Evolutionary conservation across 108 stramenopile species (phyloP).

Genomic region (Fistulifera pelliculosa): DNA sequence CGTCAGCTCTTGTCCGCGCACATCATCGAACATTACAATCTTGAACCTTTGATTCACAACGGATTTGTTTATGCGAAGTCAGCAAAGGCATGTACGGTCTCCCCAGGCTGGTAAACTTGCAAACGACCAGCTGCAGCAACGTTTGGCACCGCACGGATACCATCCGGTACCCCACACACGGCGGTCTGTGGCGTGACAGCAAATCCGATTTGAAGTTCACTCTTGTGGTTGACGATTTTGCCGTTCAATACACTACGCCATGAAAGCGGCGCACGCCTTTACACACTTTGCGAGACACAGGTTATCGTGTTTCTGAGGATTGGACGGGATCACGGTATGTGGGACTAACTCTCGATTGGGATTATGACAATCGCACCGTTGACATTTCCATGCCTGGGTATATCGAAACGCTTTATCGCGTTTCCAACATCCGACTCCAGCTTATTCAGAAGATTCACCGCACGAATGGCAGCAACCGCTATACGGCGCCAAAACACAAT

Average conservation of each 20-base stretch:
- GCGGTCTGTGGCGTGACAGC: neutral
- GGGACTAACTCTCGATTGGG: slow-evolving; percentile 29
- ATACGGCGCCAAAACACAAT: slow-evolving; percentile 35
- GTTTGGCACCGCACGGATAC: neutral
- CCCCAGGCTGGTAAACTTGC: slow-evolving; percentile 1
- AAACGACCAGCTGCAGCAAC: neutral
- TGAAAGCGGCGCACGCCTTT: too few species aligned
- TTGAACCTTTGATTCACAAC: slow-evolving; percentile 10
- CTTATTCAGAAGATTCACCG: slow-evolving; percentile 26
- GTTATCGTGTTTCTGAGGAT: slow-evolving; percentile 22
- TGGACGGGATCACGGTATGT: slow-evolving; percentile 12
- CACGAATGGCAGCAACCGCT: slow-evolving; percentile 10
- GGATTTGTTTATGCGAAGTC: slow-evolving; percentile 17
- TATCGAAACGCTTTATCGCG: slow-evolving; percentile 14
- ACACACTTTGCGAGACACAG: too few species aligned
- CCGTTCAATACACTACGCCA: neutral
- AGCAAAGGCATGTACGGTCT: slow-evolving; percentile 37
- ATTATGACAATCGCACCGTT: slow-evolving; percentile 23
- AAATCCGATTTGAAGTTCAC: neutral
- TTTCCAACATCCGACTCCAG: slow-evolving; percentile 26
- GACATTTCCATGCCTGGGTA: slow-evolving; percentile 34
- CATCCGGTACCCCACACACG: neutral
- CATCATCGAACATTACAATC: slow-evolving; percentile 30
- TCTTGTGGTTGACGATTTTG: slow-evolving; percentile 5
- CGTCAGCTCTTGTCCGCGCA: slow-evolving; percentile 9